These are phyloP conservation scores for Boehmeria nivea DNA, from an alignment of 306 rosid genomes.

Conservation along the genomic window DNA sequence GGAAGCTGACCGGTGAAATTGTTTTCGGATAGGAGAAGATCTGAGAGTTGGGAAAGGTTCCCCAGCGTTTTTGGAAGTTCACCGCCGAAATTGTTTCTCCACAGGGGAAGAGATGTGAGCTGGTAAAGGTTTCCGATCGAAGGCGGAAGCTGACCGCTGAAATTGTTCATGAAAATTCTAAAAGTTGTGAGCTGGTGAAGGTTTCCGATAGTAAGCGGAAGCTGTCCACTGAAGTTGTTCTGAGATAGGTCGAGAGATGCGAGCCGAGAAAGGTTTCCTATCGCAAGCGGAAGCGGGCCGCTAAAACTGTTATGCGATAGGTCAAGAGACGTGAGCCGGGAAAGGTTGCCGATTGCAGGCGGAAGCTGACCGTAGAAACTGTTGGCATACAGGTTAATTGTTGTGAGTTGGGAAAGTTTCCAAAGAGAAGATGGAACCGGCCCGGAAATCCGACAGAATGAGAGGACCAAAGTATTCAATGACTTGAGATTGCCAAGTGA, in stretches of 20 bases:
- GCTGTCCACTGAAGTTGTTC: not conserved
- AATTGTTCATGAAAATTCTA: not conserved
- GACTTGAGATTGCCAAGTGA: constrained; percentile 5
- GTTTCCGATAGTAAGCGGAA: not conserved
- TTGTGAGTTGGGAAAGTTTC: not conserved
- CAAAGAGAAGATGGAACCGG: not conserved
- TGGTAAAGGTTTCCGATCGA: too few relatives aligned
- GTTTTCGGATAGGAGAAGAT: too few relatives aligned
- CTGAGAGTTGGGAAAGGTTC: too few relatives aligned
- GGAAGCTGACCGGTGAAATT: too few relatives aligned
- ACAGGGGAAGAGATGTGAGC: too few relatives aligned
- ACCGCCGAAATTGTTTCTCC: too few relatives aligned
- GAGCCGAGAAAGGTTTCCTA: too few relatives aligned
- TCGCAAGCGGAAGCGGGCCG: too few relatives aligned
- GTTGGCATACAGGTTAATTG: not conserved
- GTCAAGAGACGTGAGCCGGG: not conserved
- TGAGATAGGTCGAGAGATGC: too few relatives aligned
- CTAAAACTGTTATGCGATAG: too few relatives aligned
- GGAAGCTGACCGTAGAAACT: not conserved
- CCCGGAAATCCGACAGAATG: not conserved
- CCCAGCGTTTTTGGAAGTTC: too few relatives aligned
- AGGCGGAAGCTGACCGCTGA: not conserved
- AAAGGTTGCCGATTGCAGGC: not conserved
- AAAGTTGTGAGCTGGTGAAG: not conserved
- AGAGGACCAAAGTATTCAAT: not conserved